Evolutionary conservation across 257 asterid species (phyloP).

Genomic region (Solanum microdontum): DNA sequence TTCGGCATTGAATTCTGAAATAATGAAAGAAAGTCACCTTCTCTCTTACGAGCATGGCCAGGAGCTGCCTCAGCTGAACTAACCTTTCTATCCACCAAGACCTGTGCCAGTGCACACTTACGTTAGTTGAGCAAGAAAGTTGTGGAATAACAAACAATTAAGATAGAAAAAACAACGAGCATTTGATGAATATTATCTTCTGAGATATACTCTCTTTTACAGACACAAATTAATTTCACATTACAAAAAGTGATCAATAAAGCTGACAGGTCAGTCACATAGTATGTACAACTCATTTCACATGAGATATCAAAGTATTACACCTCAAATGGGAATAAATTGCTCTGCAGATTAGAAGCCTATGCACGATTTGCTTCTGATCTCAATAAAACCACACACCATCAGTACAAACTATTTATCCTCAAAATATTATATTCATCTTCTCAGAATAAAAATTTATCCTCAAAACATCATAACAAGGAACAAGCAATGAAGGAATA

Average conservation of each 20-base stretch:
- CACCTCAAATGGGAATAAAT: not conserved
- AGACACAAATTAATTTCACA: not conserved
- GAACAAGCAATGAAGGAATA: conserved; percentile 1
- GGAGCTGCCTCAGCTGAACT: conserved; percentile 14
- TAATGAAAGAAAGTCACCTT: conserved; percentile 28
- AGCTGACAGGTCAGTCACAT: not conserved
- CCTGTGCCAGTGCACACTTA: conserved; percentile 21
- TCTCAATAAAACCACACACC: not conserved
- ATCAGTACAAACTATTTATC: not conserved
- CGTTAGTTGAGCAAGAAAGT: conserved; percentile 1
- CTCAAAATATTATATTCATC: not conserved
- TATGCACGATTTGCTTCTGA: not conserved
- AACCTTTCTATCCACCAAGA: conserved; percentile 49
- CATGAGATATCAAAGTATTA: not conserved
- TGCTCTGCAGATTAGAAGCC: not conserved
- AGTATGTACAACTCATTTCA: not conserved
- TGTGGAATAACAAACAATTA: not conserved
- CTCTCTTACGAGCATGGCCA: conserved; percentile 29
- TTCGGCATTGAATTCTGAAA: not conserved
- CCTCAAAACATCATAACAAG: not conserved
- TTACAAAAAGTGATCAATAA: not conserved
- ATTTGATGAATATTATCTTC: not conserved
- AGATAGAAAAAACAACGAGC: not conserved
- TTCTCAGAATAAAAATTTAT: not conserved
- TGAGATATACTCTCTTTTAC: not conserved